Base-by-base conservation (phyloP, 768 basidiomycete species). In the Tremella fuciformis region DNA sequence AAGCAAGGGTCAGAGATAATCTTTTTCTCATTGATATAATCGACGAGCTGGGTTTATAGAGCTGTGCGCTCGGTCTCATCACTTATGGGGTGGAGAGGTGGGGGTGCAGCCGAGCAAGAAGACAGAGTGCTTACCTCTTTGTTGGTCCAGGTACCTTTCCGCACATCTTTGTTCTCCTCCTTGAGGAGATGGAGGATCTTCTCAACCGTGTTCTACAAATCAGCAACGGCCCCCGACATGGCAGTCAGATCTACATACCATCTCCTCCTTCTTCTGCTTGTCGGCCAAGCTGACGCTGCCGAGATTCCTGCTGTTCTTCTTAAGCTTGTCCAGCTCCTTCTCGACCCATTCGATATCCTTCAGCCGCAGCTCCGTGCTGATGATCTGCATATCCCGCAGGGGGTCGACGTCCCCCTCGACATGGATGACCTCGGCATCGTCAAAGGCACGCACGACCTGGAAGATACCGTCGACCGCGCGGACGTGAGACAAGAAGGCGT, bases 281-380 rank as follows among this genome's bases (percentile, higher is more conserved):
- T 94, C 94, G 0, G 90, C 92, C 67, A 99, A 80, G 73, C 85
- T 87, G 49, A 74, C 83, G 70, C 81, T 88, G 8, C 87, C 88
- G 22, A 93, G 80, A 58, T 84, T 79, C 44, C 90, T 83, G 16
- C 85, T 84, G 38, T 79, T 73, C 79, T 87, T 89, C 79, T 89
- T 91, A 63, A 90, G 76, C 46, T 77, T 79, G 0, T 93, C 93
- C 34, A 97, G 76, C 42, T 85, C 79, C 80, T 98, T 98, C 79
- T 97, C 89, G 11, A 91, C 87, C 96, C 96, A 99, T 73, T 99
- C 96, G 63, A 93, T 93, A 78, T 99, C 96, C 80, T 99, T 99
- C 42, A 99, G 79, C 49, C 92, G 83, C 18, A 99, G 81, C 78
- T 99, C 96, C 8, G 85, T 94, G 66, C 87, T 86, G 71, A 99